Evolutionary conservation across 129 eudicot genomes (phyloP), one percentile per base, ranked within the genome.

Genomic region (Cynara cardunculus): DNA sequence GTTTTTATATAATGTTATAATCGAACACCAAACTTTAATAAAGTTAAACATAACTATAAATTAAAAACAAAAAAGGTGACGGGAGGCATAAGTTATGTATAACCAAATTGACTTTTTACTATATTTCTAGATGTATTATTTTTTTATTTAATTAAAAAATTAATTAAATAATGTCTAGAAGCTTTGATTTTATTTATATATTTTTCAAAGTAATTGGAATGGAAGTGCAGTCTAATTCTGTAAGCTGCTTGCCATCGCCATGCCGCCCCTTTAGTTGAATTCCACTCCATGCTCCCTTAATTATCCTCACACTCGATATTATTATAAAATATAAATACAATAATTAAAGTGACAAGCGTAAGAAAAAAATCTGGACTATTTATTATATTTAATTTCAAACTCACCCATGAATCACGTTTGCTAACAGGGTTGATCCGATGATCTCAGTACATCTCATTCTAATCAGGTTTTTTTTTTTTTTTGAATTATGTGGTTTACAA

Each of bases 71-170:
- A 64, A 62, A 22, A 64, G 12, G 28, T 80, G 79, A 73, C 74
- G 65, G 35, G 53, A 67, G 70, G 69, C 26, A 21, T 74, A 66
- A 14, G 39, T 81, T 56, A 67, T 79, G 80, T 67, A 81, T 81
- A 21, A 74, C 80, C 49, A 74, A 21, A 41, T 81, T 69, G 85
- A 81, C 85, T 74, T 41, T 74, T 7, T 2, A 21, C 7, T 26
- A 27, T 18, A 19, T 19, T 81, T 81, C 75, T 81, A 80, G 84
- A 80, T 62, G 49, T 34, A 39, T 26, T 21, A 44, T 41, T 32
- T 25, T 46, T 34, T 53, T 1, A 13, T 34, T 71, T 18, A 7
- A 5, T 74, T 21, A 0, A 56, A 18, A 56, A 21, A 35, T 5
- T 34, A 37, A 28, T 37, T 72, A 64, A 34, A 19, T 28, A 12